These are phyloP conservation scores for Mrakia hoshinonis DNA, from an alignment of 768 basidiomycete genomes.

Conservation along the genomic window DNA sequence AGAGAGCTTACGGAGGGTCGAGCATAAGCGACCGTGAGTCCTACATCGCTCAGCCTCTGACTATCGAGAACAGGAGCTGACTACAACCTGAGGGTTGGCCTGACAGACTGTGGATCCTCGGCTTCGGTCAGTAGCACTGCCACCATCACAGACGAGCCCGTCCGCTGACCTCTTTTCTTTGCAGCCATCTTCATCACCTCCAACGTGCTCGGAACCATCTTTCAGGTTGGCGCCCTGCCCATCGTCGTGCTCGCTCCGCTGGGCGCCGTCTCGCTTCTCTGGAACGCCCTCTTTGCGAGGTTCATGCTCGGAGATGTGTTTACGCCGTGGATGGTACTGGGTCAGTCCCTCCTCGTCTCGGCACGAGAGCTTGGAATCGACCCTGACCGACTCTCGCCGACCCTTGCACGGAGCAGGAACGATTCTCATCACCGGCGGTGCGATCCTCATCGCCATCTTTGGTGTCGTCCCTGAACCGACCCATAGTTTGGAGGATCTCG, in stretches of 20 bases:
- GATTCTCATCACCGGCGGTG: conserved; percentile 74
- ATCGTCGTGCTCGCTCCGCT: conserved; percentile 91
- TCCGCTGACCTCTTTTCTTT: conserved; percentile 3
- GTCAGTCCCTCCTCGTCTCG: conserved; percentile 35
- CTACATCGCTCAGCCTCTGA: not conserved
- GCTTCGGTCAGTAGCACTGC: conserved; percentile 50
- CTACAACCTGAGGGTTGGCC: not conserved
- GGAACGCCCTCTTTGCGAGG: conserved; percentile 87
- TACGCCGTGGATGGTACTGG: conserved; percentile 73
- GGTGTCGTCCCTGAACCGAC: conserved; percentile 85
- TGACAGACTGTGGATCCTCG: conserved; percentile 70
- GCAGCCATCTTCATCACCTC: conserved; percentile 47
- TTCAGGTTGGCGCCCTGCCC: conserved; percentile 87
- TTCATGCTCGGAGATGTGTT: conserved; percentile 76
- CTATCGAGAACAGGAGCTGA: not conserved
- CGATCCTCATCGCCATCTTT: conserved; percentile 79
- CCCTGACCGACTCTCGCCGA: not conserved
- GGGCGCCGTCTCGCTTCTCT: conserved; percentile 77
- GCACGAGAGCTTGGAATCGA: not conserved
- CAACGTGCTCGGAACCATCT: conserved; percentile 75
- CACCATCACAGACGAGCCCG: not conserved
- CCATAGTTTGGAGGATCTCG: conserved; percentile 73
- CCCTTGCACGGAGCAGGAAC: conserved; percentile 47
- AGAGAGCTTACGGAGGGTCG: conserved; percentile 54
- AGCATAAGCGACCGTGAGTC: conserved; percentile 70